These are phyloP conservation scores for Hanseniaspora gamundiae DNA, from an alignment of 1,139 yeast genomes.

Conservation along the genomic window DNA sequence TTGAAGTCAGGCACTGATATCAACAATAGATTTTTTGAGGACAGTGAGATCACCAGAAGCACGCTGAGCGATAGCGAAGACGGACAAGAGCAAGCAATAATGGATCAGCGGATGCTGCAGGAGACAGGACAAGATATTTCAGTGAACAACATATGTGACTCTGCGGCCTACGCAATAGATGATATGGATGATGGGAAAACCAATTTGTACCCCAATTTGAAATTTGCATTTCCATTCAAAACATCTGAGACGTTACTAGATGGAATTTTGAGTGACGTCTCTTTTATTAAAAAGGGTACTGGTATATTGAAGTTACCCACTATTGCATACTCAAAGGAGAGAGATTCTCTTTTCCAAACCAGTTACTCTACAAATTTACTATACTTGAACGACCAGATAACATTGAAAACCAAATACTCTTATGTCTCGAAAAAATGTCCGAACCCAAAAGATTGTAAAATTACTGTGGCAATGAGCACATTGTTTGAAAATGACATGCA, in stretches of 20 bases:
- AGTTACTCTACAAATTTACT: constrained; percentile 18
- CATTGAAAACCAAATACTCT: constrained; percentile 18
- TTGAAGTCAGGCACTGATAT: no score
- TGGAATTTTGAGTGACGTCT: constrained; percentile 34
- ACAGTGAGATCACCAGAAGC: no score
- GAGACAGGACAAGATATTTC: neutral
- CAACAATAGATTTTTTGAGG: no score
- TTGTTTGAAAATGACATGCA: constrained; percentile 12
- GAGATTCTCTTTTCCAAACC: constrained; percentile 13
- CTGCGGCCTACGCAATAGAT: no score
- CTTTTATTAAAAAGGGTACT: constrained; percentile 12
- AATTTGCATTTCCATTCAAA: constrained; percentile 31
- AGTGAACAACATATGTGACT: no score
- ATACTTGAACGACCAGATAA: constrained; percentile 20
- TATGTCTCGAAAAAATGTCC: constrained; percentile 20
- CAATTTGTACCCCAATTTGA: constrained; percentile 23
- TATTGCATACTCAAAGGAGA: constrained; percentile 20
- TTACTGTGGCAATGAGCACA: constrained; percentile 20
- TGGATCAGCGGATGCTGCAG: neutral
- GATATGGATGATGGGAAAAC: constrained; percentile 14
- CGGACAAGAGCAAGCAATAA: no score
- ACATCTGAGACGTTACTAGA: constrained; percentile 56
- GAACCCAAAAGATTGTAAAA: constrained; percentile 13
- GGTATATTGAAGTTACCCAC: constrained; percentile 23
- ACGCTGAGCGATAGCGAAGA: no score